Evolutionary conservation across 225 moss, liverwort and hornwort species (phyloP).

Genomic region (Sphagnum tenellum): DNA sequence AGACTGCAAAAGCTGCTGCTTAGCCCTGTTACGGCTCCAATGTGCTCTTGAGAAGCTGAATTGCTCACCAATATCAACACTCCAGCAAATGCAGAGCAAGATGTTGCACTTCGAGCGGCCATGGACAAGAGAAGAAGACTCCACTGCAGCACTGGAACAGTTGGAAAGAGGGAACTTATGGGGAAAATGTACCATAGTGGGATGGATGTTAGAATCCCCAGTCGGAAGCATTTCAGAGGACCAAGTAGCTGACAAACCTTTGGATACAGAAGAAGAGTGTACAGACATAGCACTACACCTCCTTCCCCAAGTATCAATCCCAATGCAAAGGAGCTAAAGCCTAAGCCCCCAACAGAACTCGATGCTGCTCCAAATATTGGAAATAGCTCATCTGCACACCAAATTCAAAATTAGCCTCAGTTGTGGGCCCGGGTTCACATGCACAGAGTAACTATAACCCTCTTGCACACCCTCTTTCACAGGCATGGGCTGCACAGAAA

Average conservation of each 20-base stretch:
- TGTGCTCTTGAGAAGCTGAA: constrained; percentile 56
- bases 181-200: constrained; percentile 76
- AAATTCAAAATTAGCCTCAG: too few relatives aligned
- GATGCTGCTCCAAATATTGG: constrained; percentile 72
- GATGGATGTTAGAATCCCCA: constrained; percentile 63
- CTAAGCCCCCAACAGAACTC: constrained; percentile 45
- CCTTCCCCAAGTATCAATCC: constrained; percentile 71
- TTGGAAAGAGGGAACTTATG: constrained; percentile 36
- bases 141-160: constrained; percentile 42
- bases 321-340: constrained; percentile 53
- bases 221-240: constrained; percentile 57
- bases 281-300: constrained; percentile 62
- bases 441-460: too few relatives aligned
- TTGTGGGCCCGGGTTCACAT: too few relatives aligned
- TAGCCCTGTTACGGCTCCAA: constrained; percentile 73
- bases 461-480: too few relatives aligned
- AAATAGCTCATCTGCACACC: constrained; percentile 66
- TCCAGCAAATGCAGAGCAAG: constrained; percentile 75
- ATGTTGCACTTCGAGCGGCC: constrained; percentile 51
- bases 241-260: constrained; percentile 32
- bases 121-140: constrained; percentile 39
- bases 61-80: constrained; percentile 79
- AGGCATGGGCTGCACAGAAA: too few relatives aligned
- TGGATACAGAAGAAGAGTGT: constrained; percentile 58
- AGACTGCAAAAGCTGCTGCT: constrained; percentile 85